A percentile compares a stretch with the other conserved stretches of the same genome.
Conservation (phyloP, 1,139 yeast species). For the Suhomyces yuchorum region DNA sequence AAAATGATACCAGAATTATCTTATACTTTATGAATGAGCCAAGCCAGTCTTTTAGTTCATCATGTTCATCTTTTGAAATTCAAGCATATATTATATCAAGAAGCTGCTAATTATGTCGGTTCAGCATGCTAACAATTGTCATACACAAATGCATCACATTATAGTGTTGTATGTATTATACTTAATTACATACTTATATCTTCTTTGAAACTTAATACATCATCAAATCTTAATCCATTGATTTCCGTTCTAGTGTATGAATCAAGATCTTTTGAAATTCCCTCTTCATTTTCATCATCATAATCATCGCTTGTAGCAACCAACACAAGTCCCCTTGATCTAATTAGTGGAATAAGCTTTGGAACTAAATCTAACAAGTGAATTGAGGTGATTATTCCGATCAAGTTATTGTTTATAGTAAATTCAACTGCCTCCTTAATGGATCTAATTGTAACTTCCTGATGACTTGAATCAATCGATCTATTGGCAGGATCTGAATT, state of each 20-base stretch:
- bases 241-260: slow-evolving; percentile 56
- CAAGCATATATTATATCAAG: neutral
- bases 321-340: slow-evolving; percentile 79
- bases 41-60: neutral
- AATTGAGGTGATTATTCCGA: slow-evolving; percentile 80
- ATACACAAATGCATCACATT: neutral
- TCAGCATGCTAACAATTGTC: neutral
- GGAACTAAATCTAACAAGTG: slow-evolving; percentile 75
- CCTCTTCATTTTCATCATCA: slow-evolving; percentile 31
- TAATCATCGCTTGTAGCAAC: slow-evolving; percentile 60
- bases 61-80: neutral
- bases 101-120: neutral
- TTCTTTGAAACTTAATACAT: slow-evolving; percentile 69
- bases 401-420: slow-evolving; percentile 77
- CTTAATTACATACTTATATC: slow-evolving; percentile 57
- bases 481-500: neutral
- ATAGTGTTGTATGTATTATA: neutral
- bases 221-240: slow-evolving; percentile 72
- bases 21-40: neutral
- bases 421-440: slow-evolving; percentile 59
- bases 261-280: slow-evolving; percentile 39
- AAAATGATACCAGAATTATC: neutral
- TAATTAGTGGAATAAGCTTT: slow-evolving; percentile 69
- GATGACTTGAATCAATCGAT: slow-evolving; percentile 28
- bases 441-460: slow-evolving; percentile 47